phyloP scores from a whole-genome alignment of 225 moss, liverwort and hornwort genomes.

The Pleurozium schreberi region DNA sequence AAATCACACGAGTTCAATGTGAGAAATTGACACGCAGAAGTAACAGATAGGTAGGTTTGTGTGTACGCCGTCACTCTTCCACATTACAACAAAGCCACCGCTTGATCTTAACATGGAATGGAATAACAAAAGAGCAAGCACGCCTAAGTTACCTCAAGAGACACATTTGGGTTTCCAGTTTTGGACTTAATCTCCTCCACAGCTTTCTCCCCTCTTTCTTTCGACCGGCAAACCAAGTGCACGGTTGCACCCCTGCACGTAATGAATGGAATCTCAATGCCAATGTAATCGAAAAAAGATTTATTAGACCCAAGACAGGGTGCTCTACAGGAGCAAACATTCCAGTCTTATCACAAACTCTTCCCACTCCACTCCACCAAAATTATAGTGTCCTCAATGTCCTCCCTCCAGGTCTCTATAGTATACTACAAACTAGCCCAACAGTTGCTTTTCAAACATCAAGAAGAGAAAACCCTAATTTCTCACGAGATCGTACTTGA shows the following conservation, averaged over 20 bases:
- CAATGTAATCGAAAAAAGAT: background rate
- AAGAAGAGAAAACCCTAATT: background rate
- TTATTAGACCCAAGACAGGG: background rate
- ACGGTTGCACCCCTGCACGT: constrained; percentile 60
- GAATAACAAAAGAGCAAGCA: background rate
- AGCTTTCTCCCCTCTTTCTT: constrained; percentile 65
- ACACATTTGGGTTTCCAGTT: constrained; percentile 55
- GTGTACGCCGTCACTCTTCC: background rate
- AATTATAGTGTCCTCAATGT: background rate
- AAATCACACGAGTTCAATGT: background rate
- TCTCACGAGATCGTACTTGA: background rate
- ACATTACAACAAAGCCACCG: background rate
- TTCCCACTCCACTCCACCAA: background rate
- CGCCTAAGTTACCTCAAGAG: constrained; percentile 35
- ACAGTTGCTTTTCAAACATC: background rate
- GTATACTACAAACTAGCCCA: background rate
- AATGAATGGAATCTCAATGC: background rate
- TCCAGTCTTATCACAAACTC: background rate
- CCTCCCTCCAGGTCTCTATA: background rate
- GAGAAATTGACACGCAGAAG: background rate
- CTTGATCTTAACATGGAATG: background rate
- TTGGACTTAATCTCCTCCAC: constrained; percentile 55
- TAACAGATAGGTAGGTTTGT: background rate
- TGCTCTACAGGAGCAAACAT: background rate
- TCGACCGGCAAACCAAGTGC: constrained; percentile 57